These are phyloP conservation scores for Gracilaria domingensis DNA, from an alignment of 23 red algal species.

Conservation along the genomic window DNA sequence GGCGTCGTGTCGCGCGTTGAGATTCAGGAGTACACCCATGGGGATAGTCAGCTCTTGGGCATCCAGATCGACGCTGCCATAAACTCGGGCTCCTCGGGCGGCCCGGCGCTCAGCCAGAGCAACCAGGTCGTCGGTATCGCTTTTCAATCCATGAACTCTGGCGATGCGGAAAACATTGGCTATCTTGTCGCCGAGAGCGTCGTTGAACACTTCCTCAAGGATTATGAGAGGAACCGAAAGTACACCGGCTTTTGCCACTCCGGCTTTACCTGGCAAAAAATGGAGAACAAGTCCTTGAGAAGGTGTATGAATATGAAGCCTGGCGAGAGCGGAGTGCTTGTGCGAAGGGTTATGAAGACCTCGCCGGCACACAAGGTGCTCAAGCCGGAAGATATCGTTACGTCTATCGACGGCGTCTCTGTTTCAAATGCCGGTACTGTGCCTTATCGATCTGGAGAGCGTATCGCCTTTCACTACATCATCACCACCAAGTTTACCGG, in stretches of 20 bases:
- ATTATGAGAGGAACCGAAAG: constrained; percentile 51
- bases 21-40: constrained; percentile 79
- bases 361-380: constrained; percentile 65
- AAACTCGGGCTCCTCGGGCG: constrained; percentile 94
- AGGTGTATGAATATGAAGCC: constrained; percentile 61
- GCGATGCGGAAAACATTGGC: constrained; percentile 83
- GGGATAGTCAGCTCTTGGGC: constrained; percentile 40
- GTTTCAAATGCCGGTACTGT: constrained; percentile 95
- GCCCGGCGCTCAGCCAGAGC: constrained; percentile 80
- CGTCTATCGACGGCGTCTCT: constrained; percentile 74
- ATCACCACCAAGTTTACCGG: constrained; percentile 84
- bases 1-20: constrained; percentile 91
- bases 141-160: constrained; percentile 79
- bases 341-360: constrained; percentile 68
- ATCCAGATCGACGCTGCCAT: constrained; percentile 77
- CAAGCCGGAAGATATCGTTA: constrained; percentile 84
- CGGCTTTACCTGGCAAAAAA: constrained; percentile 81
- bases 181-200: constrained; percentile 90
- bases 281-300: constrained; percentile 89
- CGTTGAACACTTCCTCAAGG: constrained; percentile 88
- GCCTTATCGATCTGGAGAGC: constrained; percentile 79
- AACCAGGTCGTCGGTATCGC: constrained; percentile 82
- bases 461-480: constrained; percentile 89
- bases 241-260: constrained; percentile 90
- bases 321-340: constrained; percentile 69